Evolutionary conservation across 768 basidiomycete genomes (phyloP), one percentile per base, ranked within the genome.

Genomic region (Rhodosporidiobolus odoratus): DNA sequence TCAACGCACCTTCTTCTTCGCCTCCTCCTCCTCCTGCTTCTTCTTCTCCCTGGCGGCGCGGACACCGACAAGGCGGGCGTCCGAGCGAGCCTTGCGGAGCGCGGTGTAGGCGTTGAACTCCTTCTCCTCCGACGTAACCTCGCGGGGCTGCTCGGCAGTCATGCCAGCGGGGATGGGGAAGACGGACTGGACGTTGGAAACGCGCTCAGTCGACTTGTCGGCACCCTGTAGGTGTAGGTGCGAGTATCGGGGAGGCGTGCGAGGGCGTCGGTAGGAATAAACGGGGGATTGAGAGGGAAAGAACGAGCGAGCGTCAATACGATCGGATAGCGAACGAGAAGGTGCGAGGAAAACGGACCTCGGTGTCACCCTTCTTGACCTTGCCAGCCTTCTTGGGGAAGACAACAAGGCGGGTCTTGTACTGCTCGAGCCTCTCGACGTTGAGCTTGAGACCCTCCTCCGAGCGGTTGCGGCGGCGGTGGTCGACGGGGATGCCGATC

Each of bases 381-480:
- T 97, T 97, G 48, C 64, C 69, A 74, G 90, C 85, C 83, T 96
- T 78, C 81, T 90, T 88, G 80, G 96, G 94, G 89, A 96, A 97
- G 82, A 99, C 89, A 76, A 98, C 89, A 79, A 99, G 83, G 77
- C 89, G 88, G 68, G 84, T 82, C 84, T 92, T 92, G 89, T 98
- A 98, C 47, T 89, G 89, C 82, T 90, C 86, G 81, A 99, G 84
- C 78, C 95, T 85, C 82, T 92, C 91, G 59, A 72, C 90, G 81
- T 99, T 99, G 79, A 96, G 77, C 79, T 88, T 85, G 84, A 95
- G 94, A 78, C 92, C 92, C 86, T 98, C 94, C 83, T 93, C 94
- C 80, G 90, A 92, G 81, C 92, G 80, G 83, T 94, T 95, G 81
- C 92, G 86, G 85, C 96, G 88, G 81, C 96, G 85, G 84, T 96